These are phyloP conservation scores for Epicoccum sorghinum DNA, from an alignment of 2,329 filamentous ascomycete species.

Conservation along the genomic window DNA sequence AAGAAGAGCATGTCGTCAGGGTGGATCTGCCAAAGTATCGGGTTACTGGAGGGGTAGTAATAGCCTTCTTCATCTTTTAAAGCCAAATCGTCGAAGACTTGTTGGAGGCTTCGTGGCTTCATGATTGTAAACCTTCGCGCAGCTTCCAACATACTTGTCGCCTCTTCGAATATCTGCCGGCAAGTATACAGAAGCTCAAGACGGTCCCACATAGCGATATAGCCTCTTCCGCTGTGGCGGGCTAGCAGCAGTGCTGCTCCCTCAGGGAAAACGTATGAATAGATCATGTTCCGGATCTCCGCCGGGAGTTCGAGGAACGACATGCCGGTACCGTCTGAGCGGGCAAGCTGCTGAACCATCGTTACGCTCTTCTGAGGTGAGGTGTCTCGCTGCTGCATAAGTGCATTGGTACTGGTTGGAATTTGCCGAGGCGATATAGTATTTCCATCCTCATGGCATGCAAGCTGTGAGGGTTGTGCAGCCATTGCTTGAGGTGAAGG, in stretches of 20 bases:
- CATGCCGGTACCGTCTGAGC: background rate
- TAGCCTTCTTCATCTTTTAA: no score
- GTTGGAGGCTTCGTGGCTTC: background rate
- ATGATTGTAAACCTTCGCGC: background rate
- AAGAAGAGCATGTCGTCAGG: background rate
- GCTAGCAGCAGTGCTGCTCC: background rate
- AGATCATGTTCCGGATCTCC: slow-evolving; percentile 1
- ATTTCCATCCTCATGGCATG: no score
- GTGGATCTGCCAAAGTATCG: background rate
- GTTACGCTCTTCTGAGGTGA: background rate
- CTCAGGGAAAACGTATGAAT: background rate
- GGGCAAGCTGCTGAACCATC: background rate
- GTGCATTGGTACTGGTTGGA: no score
- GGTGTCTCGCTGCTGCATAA: background rate
- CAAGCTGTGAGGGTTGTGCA: no score
- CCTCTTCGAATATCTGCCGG: background rate
- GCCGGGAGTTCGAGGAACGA: background rate
- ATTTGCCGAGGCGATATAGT: no score
- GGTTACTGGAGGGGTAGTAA: no score
- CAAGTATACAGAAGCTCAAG: background rate
- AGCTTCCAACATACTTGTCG: background rate
- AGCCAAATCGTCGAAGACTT: background rate
- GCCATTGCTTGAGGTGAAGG: no score
- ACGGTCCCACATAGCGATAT: background rate
- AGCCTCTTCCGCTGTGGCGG: background rate